Percentiles rank a stretch among this genome's conserved stretches.
Evolutionary conservation across 768 basidiomycete genomes (phyloP).

Genomic region (Boletales sp.): DNA sequence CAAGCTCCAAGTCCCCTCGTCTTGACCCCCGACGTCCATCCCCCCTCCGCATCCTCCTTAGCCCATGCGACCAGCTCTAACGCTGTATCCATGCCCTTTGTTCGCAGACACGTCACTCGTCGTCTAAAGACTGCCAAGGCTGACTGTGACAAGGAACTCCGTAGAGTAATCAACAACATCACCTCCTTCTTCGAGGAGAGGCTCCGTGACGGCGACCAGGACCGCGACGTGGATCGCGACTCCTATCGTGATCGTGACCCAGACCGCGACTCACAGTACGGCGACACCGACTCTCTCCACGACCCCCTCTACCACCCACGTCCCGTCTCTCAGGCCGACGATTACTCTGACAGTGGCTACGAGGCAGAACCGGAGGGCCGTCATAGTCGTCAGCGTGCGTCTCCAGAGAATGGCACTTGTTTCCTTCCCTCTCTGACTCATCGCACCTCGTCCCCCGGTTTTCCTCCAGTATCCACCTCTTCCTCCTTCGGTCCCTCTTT

Average conservation of each 20-base stretch:
- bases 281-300: constrained; percentile 53
- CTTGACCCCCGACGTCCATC: constrained; percentile 58
- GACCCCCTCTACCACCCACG: constrained; percentile 59
- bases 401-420: constrained; percentile 40
- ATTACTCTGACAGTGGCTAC: constrained; percentile 80
- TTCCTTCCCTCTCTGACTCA: constrained; percentile 46
- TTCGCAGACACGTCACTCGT: constrained; percentile 88
- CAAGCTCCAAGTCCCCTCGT: constrained; percentile 74
- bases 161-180: constrained; percentile 90
- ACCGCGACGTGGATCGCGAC: constrained; percentile 62
- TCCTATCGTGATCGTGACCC: constrained; percentile 42
- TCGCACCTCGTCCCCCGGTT: constrained; percentile 51
- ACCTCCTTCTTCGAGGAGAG: constrained; percentile 93
- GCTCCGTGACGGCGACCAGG: constrained; percentile 70
- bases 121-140: constrained; percentile 92
- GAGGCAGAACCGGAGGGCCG: constrained; percentile 64
- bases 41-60: constrained; percentile 14
- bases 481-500: constrained; percentile 62
- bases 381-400: constrained; percentile 77
- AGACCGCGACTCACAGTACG: constrained; percentile 56
- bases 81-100: constrained; percentile 89
- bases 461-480: constrained; percentile 62
- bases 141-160: constrained; percentile 94
- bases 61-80: constrained; percentile 54
- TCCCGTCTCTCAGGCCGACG: constrained; percentile 58